A percentile compares a stretch with the other conserved stretches of the same genome.
Evolutionary conservation across 164 flowering plant genomes (phyloP).

Genomic region (Protea cynaroides): DNA sequence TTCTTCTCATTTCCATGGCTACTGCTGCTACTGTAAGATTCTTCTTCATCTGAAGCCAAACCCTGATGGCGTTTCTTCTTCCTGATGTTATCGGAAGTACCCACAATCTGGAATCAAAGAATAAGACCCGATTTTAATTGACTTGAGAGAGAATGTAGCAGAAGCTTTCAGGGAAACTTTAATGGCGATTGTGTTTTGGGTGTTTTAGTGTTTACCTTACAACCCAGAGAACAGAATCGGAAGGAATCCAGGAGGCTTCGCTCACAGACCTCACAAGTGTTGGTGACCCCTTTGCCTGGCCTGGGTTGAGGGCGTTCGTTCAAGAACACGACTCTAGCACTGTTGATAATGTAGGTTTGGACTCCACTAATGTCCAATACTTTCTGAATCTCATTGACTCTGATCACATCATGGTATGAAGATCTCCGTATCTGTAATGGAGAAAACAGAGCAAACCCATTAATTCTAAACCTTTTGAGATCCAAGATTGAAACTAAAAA

Average conservation of each 20-base stretch:
- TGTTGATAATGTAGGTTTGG: slow-evolving; percentile 91
- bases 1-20: slow-evolving; percentile 33
- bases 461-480: neutral
- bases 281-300: slow-evolving; percentile 92
- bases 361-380: slow-evolving; percentile 75
- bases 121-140: neutral
- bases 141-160: neutral
- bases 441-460: slow-evolving; percentile 8
- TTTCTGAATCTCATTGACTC: slow-evolving; percentile 86
- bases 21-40: slow-evolving; percentile 49
- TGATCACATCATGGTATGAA: slow-evolving; percentile 95
- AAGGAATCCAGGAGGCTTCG: slow-evolving; percentile 89
- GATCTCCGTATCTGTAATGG: slow-evolving; percentile 80
- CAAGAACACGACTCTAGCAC: slow-evolving; percentile 84
- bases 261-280: slow-evolving; percentile 83
- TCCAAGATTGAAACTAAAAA: neutral
- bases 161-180: no score
- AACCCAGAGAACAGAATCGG: slow-evolving; percentile 89
- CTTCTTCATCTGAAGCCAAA: slow-evolving; percentile 52
- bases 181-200: neutral
- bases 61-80: slow-evolving; percentile 27
- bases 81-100: slow-evolving; percentile 51
- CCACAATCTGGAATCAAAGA: slow-evolving; percentile 45
- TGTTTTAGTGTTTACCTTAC: slow-evolving; percentile 58
- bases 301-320: slow-evolving; percentile 91